A percentile compares a stretch with the other conserved stretches of the same genome.
Conservation (phyloP, 1,284 basidiomycete species). For the Phellinidium pouzarii region DNA sequence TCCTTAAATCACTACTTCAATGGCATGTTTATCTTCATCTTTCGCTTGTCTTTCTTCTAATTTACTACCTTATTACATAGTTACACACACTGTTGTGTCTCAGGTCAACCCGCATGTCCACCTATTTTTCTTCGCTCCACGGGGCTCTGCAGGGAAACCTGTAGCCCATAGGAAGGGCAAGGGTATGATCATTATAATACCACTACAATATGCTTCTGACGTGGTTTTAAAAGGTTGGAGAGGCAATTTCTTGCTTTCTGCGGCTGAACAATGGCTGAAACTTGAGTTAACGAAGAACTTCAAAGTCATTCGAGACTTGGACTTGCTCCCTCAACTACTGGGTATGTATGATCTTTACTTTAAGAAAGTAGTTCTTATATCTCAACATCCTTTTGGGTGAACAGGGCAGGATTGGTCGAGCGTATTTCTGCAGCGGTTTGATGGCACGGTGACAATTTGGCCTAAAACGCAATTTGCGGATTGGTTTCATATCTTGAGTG, state of each 20-base stretch:
- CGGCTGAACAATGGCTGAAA: conserved; percentile 90
- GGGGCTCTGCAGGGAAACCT: conserved; percentile 90
- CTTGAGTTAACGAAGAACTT: conserved; percentile 94
- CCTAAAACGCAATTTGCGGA: conserved; percentile 36
- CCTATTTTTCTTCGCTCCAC: conserved; percentile 94
- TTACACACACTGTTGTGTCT: conserved; percentile 92
- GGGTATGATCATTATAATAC: conserved; percentile 40
- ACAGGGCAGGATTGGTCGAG: conserved; percentile 86
- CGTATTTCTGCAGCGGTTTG: conserved; percentile 87
- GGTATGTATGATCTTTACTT: conserved; percentile 25
- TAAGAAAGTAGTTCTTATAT: not conserved
- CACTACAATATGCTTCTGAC: not conserved
- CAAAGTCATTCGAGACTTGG: conserved; percentile 91
- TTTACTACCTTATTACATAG: conserved; percentile 33
- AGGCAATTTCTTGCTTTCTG: conserved; percentile 91
- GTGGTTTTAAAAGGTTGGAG: conserved; percentile 66
- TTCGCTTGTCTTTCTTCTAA: conserved; percentile 9
- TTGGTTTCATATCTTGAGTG: conserved; percentile 79
- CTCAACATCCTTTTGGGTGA: not conserved
- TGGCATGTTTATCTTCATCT: conserved; percentile 34
- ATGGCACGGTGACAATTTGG: conserved; percentile 39
- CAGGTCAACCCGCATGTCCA: conserved; percentile 98
- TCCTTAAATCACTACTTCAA: conserved; percentile 92
- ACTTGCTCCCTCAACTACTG: conserved; percentile 80
- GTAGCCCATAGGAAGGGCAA: conserved; percentile 90